A percentile compares a stretch with the other conserved stretches of the same genome.
Evolutionary conservation across 2,329 filamentous ascomycete genomes (phyloP).

Genomic region (Arthrocladium fulminans): DNA sequence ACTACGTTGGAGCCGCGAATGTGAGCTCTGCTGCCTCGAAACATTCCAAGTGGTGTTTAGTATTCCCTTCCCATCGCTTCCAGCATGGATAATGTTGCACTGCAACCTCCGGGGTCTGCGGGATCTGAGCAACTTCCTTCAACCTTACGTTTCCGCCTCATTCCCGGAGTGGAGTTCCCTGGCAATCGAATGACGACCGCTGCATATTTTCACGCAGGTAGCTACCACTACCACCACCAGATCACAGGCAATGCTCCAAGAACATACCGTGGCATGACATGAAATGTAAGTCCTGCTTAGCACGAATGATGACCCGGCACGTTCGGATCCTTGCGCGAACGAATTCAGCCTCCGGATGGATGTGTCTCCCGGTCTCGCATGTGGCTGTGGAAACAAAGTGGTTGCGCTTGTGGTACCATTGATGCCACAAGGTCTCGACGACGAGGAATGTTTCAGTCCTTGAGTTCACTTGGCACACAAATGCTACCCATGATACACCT

Average conservation of each 20-base stretch:
- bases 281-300: neutral
- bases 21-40: neutral
- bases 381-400: neutral
- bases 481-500: neutral
- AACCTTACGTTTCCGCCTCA: neutral
- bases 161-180: no score
- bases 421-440: neutral
- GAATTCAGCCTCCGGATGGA: no score
- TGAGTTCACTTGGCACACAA: neutral
- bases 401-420: neutral
- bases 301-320: neutral
- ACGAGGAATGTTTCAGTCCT: neutral
- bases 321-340: neutral
- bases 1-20: no score
- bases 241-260: neutral
- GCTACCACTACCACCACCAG: neutral
- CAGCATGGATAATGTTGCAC: neutral
- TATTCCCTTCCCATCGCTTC: neutral
- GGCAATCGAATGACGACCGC: no score
- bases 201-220: no score
- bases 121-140: neutral
- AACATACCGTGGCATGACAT: neutral
- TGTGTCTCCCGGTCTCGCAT: neutral
- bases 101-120: neutral
- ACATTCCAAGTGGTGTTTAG: neutral